A percentile compares a stretch with the other conserved stretches of the same genome.
Conservation (phyloP, 192 early-diverging fungal species). For the Backusella liffmaniae region DNA sequence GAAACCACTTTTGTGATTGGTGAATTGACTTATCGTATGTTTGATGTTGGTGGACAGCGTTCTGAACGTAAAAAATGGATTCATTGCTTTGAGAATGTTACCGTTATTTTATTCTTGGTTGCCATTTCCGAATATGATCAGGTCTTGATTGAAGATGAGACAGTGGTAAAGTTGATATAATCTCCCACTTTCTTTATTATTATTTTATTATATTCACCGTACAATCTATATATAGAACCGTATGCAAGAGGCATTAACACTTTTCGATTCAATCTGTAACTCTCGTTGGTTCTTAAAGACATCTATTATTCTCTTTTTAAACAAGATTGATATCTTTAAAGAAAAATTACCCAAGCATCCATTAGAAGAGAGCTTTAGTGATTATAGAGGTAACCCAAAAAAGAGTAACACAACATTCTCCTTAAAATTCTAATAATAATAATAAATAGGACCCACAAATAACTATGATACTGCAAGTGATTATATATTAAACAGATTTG, state of each 20-base stretch:
- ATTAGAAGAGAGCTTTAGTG: conserved; percentile 86
- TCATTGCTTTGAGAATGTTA: conserved; percentile 98
- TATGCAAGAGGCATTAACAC: conserved; percentile 95
- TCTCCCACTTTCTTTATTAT: not conserved
- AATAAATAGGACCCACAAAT: conserved; percentile 33
- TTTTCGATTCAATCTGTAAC: conserved; percentile 98
- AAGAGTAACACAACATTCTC: not conserved
- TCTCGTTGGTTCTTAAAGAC: conserved; percentile 97
- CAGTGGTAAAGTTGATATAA: conserved; percentile 58
- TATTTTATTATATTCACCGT: not conserved
- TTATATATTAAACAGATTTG: conserved; percentile 80
- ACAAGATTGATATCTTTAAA: conserved; percentile 98
- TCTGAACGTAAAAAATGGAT: conserved; percentile 99
- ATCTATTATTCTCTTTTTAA: conserved; percentile 95
- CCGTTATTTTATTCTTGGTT: conserved; percentile 93
- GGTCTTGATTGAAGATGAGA: conserved; percentile 93
- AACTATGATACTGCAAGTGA: conserved; percentile 72
- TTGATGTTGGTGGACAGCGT: conserved; percentile 97
- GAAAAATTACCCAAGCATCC: conserved; percentile 86
- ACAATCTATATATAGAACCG: conserved; percentile 61
- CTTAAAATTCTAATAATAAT: not conserved
- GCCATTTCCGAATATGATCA: conserved; percentile 97
- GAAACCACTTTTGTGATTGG: conserved; percentile 93
- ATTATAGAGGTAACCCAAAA: conserved; percentile 66
- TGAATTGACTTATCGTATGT: conserved; percentile 94